A percentile compares a stretch with the other conserved stretches of the same genome.
Conservation (phyloP, 208 protist species). For the Trichomonas gallinae region DNA sequence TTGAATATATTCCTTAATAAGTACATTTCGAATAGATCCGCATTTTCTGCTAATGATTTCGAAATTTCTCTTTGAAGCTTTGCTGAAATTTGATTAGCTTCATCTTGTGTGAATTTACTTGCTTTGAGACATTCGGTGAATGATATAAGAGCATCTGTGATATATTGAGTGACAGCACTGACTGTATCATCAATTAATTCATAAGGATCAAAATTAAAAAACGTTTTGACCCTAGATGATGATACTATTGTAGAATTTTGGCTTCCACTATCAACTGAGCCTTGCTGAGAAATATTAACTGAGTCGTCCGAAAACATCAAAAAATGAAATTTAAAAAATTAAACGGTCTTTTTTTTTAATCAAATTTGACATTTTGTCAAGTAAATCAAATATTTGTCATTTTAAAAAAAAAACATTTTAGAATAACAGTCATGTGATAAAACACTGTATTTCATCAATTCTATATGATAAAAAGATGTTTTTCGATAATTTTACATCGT, state of each 20-base stretch:
- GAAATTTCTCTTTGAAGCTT: neutral
- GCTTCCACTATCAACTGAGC: too few species aligned
- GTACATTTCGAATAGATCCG: slow-evolving; percentile 2
- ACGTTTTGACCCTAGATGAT: neutral
- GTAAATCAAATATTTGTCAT: too few species aligned
- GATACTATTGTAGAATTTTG: neutral
- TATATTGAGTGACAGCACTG: neutral
- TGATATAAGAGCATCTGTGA: neutral
- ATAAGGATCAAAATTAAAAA: neutral
- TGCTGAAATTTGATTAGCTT: neutral
- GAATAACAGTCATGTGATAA: too few species aligned
- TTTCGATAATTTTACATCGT: too few species aligned
- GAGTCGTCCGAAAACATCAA: too few species aligned
- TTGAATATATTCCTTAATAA: neutral
- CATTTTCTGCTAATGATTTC: neutral
- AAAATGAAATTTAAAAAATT: too few species aligned
- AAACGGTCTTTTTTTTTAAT: too few species aligned
- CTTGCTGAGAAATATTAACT: too few species aligned
- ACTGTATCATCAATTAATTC: neutral
- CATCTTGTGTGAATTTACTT: neutral
- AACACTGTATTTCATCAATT: too few species aligned
- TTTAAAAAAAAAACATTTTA: too few species aligned
- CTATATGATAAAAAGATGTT: too few species aligned
- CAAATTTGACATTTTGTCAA: too few species aligned
- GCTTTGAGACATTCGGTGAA: neutral